Conservation (phyloP, 2,329 filamentous ascomycete genomes). For the Cladosporium oxysporum region DNA sequence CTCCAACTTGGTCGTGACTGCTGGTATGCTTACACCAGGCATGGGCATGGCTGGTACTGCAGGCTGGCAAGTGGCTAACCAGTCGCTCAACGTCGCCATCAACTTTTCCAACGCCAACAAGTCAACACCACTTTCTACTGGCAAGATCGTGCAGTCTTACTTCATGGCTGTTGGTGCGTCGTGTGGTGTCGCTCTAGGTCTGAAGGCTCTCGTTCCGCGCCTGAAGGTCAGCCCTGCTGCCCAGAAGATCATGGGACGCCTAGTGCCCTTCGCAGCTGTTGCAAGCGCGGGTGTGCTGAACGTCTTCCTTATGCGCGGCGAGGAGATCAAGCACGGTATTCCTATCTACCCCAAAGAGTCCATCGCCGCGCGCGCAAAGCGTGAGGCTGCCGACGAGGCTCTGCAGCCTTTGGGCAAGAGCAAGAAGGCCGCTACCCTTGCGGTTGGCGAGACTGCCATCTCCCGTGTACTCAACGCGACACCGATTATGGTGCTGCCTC, state of each 20-base stretch:
- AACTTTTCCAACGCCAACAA: conserved; percentile 99
- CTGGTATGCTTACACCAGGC: conserved; percentile 92
- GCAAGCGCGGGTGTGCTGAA: conserved; percentile 89
- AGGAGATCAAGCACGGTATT: conserved; percentile 91
- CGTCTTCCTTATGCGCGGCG: conserved; percentile 95
- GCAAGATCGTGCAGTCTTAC: conserved; percentile 85
- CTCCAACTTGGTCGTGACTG: conserved; percentile 91
- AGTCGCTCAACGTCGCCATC: conserved; percentile 97
- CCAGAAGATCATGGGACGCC: conserved; percentile 73
- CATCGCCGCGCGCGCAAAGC: conserved; percentile 65
- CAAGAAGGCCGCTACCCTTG: conserved; percentile 81
- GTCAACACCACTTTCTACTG: conserved; percentile 80
- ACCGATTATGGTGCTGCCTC: conserved; percentile 95
- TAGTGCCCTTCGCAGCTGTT: conserved; percentile 95
- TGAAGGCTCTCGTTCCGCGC: conserved; percentile 86
- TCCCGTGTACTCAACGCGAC: conserved; percentile 91
- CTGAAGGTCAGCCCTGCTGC: conserved; percentile 74
- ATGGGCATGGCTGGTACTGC: conserved; percentile 81
- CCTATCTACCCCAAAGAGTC: conserved; percentile 84
- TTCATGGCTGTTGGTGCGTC: conserved; percentile 87
- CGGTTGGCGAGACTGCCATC: conserved; percentile 89
- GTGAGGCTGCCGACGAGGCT: conserved; percentile 34
- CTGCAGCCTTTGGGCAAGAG: conserved; percentile 73
- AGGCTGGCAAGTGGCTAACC: conserved; percentile 93
- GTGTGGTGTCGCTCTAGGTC: conserved; percentile 87